Conservation (phyloP, 73 alveolate genomes). For the Stentor roeselii region DNA sequence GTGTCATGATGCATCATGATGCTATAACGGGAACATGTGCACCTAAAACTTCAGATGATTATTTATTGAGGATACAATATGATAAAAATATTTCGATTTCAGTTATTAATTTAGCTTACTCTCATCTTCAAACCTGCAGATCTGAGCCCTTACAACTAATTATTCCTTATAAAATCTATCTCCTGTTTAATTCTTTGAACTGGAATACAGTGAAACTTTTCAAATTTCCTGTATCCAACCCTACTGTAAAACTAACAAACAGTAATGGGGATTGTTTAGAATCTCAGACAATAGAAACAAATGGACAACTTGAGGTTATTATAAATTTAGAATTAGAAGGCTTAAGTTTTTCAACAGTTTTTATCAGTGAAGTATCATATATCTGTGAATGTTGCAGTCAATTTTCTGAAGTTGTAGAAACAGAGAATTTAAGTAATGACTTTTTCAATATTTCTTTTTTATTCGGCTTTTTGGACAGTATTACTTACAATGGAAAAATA, state of each 20-base stretch:
- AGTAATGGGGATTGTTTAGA: not conserved
- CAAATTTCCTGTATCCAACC: not conserved
- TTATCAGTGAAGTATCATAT: not conserved
- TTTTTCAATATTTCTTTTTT: not conserved
- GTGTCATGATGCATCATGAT: not conserved
- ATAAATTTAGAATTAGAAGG: not conserved
- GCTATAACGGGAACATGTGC: not conserved
- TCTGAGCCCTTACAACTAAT: not conserved
- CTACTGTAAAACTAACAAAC: not conserved
- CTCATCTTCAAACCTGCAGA: not conserved
- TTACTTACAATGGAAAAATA: not conserved
- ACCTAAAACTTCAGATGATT: not conserved
- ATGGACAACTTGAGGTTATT: not conserved
- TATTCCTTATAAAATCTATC: not conserved
- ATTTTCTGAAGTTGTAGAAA: not conserved
- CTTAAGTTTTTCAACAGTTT: not conserved
- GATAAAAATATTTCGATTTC: not conserved
- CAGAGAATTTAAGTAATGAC: not conserved
- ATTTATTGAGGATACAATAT: not conserved
- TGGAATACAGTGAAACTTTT: not conserved
- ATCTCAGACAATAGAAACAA: not conserved
- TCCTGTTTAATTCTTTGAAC: not conserved
- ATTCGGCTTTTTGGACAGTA: not conserved
- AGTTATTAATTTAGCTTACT: not conserved
- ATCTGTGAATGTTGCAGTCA: not conserved